Base-by-base conservation (phyloP, 352 stramenopile species). In the Phytophthora podocarpi region DNA sequence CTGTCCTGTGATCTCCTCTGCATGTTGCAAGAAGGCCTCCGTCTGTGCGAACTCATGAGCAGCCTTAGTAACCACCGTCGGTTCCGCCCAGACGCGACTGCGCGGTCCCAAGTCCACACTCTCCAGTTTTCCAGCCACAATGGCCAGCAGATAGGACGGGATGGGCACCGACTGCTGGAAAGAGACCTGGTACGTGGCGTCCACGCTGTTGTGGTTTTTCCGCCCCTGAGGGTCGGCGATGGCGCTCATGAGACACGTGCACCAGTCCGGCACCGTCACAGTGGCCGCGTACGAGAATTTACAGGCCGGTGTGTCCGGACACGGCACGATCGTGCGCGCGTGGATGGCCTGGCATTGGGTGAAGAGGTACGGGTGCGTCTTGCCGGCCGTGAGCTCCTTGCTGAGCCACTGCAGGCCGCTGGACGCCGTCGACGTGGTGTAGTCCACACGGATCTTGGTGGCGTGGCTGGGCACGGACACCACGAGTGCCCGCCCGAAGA, bases 301-400 rank as follows among this genome's bases (percentile, higher is more conserved):
- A 39, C 88, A 86, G 11, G 74, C 75, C 3, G 95, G 96, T 15
- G 87, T 89, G 80, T 99, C 97, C 21, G 97, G 93, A 67, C 95
- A 98, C n/a, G 97, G 97, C 28, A 99, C 50, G 31, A 99, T 76
- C 5, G 82, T 96, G 20, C 97, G 86, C 7, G 95, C 94, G 70
- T 99, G 96, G 69, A 99, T 99, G 5, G 96, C 95, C 35, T 93
- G 85, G 59, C 87, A 96, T 64, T 98, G 93, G 18, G 93, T 98
- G 72, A 98, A 98, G 21, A 98, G 74, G 71, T 98, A 99, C 9
- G 97, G 96, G 57, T 96, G 80, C 40, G 85, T 89, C 68, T 98
- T 98, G 15, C 89, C 95, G 16, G 93, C 90, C 32, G 97, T 99
- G 67, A 98, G 96, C 53, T 91, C 80, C 39, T 97, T 96, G 6